Evolutionary conservation across 805 yeast species (phyloP).

Genomic region (Hanseniaspora lachancei): DNA sequence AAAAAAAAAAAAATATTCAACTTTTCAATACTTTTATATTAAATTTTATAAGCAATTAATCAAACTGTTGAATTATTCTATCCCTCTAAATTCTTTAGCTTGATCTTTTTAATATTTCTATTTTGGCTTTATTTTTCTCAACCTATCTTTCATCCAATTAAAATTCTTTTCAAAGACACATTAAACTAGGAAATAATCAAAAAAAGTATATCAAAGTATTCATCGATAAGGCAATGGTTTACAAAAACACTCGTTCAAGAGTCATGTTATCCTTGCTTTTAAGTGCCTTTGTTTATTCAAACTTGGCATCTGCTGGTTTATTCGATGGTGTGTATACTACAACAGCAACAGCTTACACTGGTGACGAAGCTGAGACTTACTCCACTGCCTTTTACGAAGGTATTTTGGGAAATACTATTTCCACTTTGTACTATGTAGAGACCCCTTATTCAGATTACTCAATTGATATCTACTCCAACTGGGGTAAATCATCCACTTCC

Average conservation of each 20-base stretch:
- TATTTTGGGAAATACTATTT: not conserved
- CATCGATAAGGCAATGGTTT: not conserved
- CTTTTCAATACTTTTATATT: no score
- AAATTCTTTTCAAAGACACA: no score
- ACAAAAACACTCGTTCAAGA: not conserved
- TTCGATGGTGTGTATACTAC: not conserved
- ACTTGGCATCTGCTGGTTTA: not conserved
- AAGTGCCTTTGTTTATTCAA: not conserved
- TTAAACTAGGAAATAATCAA: no score
- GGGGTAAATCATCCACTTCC: not conserved
- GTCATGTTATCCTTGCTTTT: not conserved
- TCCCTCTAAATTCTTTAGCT: no score
- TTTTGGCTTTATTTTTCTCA: no score
- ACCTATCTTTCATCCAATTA: no score
- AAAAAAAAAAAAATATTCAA: no score
- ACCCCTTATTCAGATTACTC: slow-evolving; percentile 13
- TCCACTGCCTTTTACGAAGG: not conserved
- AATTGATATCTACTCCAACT: not conserved
- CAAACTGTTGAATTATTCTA: no score
- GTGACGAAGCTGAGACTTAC: not conserved
- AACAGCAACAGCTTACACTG: not conserved
- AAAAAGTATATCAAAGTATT: no score
- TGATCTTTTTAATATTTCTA: no score
- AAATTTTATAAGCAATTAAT: no score
- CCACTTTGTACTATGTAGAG: slow-evolving; percentile 15